These are phyloP conservation scores for Talaromyces ruber DNA, from an alignment of 495 filamentous ascomycete species.

Conservation along the genomic window DNA sequence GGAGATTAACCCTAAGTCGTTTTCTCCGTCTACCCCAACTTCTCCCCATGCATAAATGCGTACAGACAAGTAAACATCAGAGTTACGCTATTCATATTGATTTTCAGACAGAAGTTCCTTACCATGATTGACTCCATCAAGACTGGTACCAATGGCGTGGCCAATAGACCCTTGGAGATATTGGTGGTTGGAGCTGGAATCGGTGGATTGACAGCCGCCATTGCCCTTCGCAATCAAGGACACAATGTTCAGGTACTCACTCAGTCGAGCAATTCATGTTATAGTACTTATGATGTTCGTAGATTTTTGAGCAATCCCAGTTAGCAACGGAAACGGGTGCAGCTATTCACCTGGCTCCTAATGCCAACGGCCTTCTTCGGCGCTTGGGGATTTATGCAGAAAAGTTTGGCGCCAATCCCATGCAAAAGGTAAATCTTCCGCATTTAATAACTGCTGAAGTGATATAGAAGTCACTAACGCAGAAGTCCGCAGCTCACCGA, in stretches of 20 bases:
- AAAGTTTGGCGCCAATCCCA: too few relatives aligned
- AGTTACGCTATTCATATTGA: too few relatives aligned
- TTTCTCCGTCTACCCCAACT: too few relatives aligned
- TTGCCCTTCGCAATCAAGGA: background rate
- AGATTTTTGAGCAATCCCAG: background rate
- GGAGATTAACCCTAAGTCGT: too few relatives aligned
- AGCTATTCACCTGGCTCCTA: background rate
- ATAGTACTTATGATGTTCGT: background rate
- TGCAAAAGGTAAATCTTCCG: too few relatives aligned
- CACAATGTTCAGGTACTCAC: background rate
- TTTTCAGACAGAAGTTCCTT: too few relatives aligned
- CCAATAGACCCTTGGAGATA: constrained; percentile 25
- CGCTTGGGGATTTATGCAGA: background rate
- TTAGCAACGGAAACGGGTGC: background rate
- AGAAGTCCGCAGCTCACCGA: background rate
- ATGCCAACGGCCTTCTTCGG: background rate
- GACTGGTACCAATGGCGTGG: constrained; percentile 22
- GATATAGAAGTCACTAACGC: too few relatives aligned
- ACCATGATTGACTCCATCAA: too few relatives aligned
- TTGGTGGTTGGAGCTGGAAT: background rate
- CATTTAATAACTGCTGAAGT: too few relatives aligned
- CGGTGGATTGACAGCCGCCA: background rate
- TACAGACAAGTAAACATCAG: too few relatives aligned
- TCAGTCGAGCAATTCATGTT: background rate
- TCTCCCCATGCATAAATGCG: too few relatives aligned